A percentile compares a stretch with the other conserved stretches of the same genome.
phyloP scores from a whole-genome alignment of 257 asterid genomes.

The Salvia hispanica region DNA sequence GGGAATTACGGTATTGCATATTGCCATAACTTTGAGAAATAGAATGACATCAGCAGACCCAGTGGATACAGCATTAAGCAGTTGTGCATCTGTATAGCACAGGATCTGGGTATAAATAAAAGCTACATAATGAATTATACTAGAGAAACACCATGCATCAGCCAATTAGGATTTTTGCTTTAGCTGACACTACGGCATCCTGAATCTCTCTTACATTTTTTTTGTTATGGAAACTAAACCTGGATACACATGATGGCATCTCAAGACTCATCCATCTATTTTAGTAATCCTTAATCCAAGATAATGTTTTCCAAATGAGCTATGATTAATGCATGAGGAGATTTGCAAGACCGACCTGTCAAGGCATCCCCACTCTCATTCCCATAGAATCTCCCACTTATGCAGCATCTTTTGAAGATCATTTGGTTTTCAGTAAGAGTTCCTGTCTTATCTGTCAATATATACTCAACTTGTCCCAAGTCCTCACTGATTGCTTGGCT shows the following conservation, averaged over 20 bases:
- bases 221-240: not conserved
- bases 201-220: slow-evolving; percentile 1
- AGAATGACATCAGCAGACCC: slow-evolving; percentile 71
- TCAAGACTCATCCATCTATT: slow-evolving; percentile 11
- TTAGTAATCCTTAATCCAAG: slow-evolving; percentile 12
- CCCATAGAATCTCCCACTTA: slow-evolving; percentile 79
- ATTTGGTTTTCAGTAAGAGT: slow-evolving; percentile 96
- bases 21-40: slow-evolving; percentile 86
- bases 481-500: slow-evolving; percentile 99
- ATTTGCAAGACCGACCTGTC: slow-evolving; percentile 50
- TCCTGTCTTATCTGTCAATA: slow-evolving; percentile 98
- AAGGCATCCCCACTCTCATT: slow-evolving; percentile 81
- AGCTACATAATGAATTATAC: not conserved
- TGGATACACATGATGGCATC: slow-evolving; percentile 5
- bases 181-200: slow-evolving; percentile 17
- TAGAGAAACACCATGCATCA: slow-evolving; percentile 11
- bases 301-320: slow-evolving; percentile 10
- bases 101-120: slow-evolving; percentile 18
- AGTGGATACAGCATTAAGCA: slow-evolving; percentile 68
- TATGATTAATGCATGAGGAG: slow-evolving; percentile 17
- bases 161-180: slow-evolving; percentile 13
- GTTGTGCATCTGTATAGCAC: slow-evolving; percentile 59
- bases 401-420: slow-evolving; percentile 92
- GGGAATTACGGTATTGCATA: slow-evolving; percentile 96
- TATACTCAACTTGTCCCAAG: slow-evolving; percentile 99